A percentile compares a stretch with the other conserved stretches of the same genome.
Conservation (phyloP, 2,329 filamentous ascomycete genomes). For the Fusarium phyllophilum region DNA sequence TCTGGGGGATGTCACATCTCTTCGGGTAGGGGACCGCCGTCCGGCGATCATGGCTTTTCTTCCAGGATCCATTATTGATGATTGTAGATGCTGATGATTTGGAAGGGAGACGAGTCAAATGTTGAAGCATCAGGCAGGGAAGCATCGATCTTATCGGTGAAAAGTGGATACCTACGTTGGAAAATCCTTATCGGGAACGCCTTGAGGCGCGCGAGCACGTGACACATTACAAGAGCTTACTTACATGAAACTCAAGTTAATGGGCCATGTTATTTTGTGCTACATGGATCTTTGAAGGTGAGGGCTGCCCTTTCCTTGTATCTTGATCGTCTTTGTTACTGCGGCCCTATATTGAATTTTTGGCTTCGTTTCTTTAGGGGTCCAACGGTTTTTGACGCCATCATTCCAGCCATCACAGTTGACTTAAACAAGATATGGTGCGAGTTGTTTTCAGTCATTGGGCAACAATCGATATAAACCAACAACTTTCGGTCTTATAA, state of each 20-base stretch:
- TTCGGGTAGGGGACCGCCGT: conserved; percentile 54
- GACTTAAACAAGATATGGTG: neutral
- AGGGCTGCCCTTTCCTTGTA: neutral
- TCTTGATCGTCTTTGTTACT: neutral
- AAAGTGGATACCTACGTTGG: conserved; percentile 13
- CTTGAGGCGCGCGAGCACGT: conserved; percentile 3
- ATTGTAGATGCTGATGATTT: neutral
- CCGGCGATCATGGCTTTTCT: conserved; percentile 65
- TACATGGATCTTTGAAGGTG: neutral
- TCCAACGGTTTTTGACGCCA: neutral
- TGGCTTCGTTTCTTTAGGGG: too few relatives aligned
- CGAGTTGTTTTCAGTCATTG: neutral
- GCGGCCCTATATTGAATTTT: neutral
- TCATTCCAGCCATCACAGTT: neutral
- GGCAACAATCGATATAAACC: neutral
- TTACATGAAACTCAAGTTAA: neutral
- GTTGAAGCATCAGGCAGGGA: neutral
- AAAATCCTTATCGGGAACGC: conserved; percentile 22
- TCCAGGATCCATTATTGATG: conserved; percentile 62
- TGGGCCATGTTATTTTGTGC: neutral
- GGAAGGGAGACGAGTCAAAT: neutral
- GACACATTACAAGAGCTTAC: neutral
- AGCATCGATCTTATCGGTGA: conserved; percentile 31
- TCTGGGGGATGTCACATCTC: conserved; percentile 66
- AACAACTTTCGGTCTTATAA: neutral